phyloP scores from a whole-genome alignment of 129 eudicot genomes.

The Lonicera japonica region DNA sequence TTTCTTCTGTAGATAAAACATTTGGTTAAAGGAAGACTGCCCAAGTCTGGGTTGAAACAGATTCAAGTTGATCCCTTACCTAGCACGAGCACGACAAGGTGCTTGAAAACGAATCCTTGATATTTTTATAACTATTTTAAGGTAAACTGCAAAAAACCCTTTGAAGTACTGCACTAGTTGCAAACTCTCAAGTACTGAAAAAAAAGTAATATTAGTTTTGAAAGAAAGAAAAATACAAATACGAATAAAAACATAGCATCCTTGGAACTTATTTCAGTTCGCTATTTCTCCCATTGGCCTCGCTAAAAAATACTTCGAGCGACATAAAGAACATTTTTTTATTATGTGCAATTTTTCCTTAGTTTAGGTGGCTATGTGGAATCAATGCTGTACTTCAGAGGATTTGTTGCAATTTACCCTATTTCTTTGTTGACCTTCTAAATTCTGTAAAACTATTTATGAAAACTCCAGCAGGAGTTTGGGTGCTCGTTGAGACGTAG shows the following conservation, averaged over 20 bases:
- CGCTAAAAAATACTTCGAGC: too few relatives aligned
- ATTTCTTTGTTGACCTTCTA: neutral
- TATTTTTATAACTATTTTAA: too few relatives aligned
- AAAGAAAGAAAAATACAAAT: too few relatives aligned
- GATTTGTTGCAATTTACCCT: neutral
- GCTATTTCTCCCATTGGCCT: too few relatives aligned
- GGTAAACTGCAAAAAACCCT: too few relatives aligned
- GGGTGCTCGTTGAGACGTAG: neutral
- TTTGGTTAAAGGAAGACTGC: constrained; percentile 12
- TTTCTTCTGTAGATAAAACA: constrained; percentile 20
- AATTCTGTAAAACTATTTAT: neutral
- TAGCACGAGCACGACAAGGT: constrained; percentile 32
- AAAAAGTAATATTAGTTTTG: too few relatives aligned
- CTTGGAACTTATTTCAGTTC: too few relatives aligned
- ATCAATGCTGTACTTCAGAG: neutral
- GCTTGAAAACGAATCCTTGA: neutral
- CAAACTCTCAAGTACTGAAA: too few relatives aligned
- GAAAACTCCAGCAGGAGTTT: neutral
- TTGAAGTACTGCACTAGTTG: too few relatives aligned
- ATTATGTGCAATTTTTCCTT: too few relatives aligned
- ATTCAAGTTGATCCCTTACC: constrained; percentile 16
- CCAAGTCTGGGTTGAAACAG: constrained; percentile 21
- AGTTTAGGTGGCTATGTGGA: neutral
- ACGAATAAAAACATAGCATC: too few relatives aligned
- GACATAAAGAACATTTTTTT: too few relatives aligned